Base-by-base conservation (phyloP, 139 green algal genomes). In the Volvox africanus region DNA sequence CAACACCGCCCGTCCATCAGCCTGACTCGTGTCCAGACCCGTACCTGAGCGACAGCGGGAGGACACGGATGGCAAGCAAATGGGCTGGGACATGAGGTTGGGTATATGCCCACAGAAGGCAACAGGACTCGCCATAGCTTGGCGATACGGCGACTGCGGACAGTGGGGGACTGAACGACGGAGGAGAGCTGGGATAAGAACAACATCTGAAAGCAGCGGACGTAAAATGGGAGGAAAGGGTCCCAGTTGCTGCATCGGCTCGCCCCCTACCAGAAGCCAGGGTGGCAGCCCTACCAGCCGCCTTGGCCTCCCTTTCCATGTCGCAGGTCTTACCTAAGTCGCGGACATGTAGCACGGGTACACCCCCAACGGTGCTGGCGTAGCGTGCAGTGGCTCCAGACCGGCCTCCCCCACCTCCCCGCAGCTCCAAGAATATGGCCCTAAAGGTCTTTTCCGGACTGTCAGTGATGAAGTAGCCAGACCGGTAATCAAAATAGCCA, bases 391-490 rank as follows among this genome's bases (percentile, higher is more conserved):
- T 13, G 19, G 78, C 37, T 13, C 78, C 61, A 1, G 3, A 35
- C 2, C 62, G 83, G 13, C 62, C 44, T 19, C 87, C 88, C 2
- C 71, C 37, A 17, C 44, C 71, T 0, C 37, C 65, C 2, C 95
- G 67, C 80, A 97, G 83, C 24, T 87, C 84, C 26, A 93, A 89
- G 92, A 97, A 97, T n/a, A 97, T 93, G 0, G 92, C 93, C 0
- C 71, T 77, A 55, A 55, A 55, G 75, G 78, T 94, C 37, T 92
- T 92, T 16, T 89, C 90, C 2, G 96, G 94, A 1, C 82, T 88
- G 78, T 96, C 92, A 16, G 94, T 88, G 26, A 97, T 89, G 90
- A 96, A 97, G 93, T 97, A 97, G 20, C 92, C 87, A 16, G 90
- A 67, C n/a, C 94, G 93, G 55, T 91, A 95, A 50, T 94, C 93